A percentile compares a stretch with the other conserved stretches of the same genome.
phyloP scores from a whole-genome alignment of 441 rosid species.

The Isatis lusitanica region DNA sequence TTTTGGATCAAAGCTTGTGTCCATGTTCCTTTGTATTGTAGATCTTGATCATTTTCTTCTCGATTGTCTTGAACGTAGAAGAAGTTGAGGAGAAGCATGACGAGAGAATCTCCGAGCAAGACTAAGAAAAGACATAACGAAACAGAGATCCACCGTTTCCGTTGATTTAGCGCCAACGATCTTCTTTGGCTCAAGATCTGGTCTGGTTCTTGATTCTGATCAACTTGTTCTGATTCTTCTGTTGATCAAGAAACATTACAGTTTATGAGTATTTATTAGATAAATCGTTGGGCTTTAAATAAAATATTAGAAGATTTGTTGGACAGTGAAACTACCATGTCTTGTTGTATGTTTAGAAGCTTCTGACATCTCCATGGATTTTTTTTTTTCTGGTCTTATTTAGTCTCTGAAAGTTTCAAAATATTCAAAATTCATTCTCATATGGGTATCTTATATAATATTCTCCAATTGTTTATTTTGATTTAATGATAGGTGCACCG shows the following conservation, averaged over 20 bases:
- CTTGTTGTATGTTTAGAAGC: conserved; percentile 8
- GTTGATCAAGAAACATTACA: not conserved
- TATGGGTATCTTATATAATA: not conserved
- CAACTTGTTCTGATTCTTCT: conserved; percentile 22
- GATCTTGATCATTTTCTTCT: conserved; percentile 18
- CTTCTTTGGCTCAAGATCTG: conserved; percentile 22
- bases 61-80: conserved; percentile 30
- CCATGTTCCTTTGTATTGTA: conserved; percentile 39
- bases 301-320: too few relatives aligned
- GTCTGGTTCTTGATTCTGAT: conserved; percentile 28
- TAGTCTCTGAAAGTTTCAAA: not conserved
- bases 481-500: not conserved
- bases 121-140: conserved; percentile 24
- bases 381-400: not conserved
- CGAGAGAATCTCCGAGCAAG: conserved; percentile 33
- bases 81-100: conserved; percentile 33
- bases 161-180: conserved; percentile 18
- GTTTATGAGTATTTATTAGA: not conserved
- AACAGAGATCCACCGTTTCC: conserved; percentile 36
- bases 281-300: too few relatives aligned
- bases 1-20: conserved; percentile 33
- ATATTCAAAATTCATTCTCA: not conserved
- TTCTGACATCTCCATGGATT: conserved; percentile 7
- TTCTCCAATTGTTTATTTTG: not conserved
- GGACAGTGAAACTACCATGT: conserved; percentile 13